phyloP scores from a whole-genome alignment of 1,139 yeast species.

The Hemisphaericaspora xylanilytica region DNA sequence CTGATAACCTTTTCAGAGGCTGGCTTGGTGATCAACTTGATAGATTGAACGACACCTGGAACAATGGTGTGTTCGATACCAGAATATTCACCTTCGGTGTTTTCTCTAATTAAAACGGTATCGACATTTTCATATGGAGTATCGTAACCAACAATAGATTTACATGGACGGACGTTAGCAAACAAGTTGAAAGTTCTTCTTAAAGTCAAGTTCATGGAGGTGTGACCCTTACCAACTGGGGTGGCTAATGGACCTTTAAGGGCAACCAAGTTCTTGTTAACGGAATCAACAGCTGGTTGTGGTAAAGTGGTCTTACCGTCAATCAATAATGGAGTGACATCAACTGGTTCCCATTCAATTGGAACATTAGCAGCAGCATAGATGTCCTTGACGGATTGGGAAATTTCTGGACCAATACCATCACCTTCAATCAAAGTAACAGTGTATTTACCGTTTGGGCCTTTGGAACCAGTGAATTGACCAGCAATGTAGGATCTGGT shows the following conservation, averaged over 20 bases:
- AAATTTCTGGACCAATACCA: slow-evolving; percentile 96
- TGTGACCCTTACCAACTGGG: slow-evolving; percentile 98
- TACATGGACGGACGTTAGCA: slow-evolving; percentile 98
- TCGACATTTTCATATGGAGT: slow-evolving; percentile 94
- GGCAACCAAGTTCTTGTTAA: slow-evolving; percentile 90
- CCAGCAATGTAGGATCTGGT: slow-evolving; percentile 50
- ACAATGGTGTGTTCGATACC: slow-evolving; percentile 98
- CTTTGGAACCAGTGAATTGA: slow-evolving; percentile 47
- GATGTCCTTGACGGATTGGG: slow-evolving; percentile 87
- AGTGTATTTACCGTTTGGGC: slow-evolving; percentile 69
- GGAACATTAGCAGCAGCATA: slow-evolving; percentile 94
- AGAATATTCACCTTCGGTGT: slow-evolving; percentile 99
- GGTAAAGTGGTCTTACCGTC: slow-evolving; percentile 96
- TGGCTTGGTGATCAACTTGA: slow-evolving; percentile 92
- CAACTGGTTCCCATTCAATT: slow-evolving; percentile 95
- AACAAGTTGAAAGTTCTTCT: slow-evolving; percentile 95
- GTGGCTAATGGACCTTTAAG: slow-evolving; percentile 98
- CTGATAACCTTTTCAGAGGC: slow-evolving; percentile 96
- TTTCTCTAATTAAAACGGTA: slow-evolving; percentile 95
- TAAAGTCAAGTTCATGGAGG: slow-evolving; percentile 92
- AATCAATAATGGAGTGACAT: slow-evolving; percentile 88
- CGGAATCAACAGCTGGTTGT: slow-evolving; percentile 85
- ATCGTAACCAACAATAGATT: slow-evolving; percentile 87
- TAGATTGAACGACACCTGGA: slow-evolving; percentile 98
- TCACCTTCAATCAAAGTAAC: slow-evolving; percentile 98